Evolutionary conservation across 2,329 filamentous ascomycete species (phyloP).

Genomic region (Bipolaris zeicola): DNA sequence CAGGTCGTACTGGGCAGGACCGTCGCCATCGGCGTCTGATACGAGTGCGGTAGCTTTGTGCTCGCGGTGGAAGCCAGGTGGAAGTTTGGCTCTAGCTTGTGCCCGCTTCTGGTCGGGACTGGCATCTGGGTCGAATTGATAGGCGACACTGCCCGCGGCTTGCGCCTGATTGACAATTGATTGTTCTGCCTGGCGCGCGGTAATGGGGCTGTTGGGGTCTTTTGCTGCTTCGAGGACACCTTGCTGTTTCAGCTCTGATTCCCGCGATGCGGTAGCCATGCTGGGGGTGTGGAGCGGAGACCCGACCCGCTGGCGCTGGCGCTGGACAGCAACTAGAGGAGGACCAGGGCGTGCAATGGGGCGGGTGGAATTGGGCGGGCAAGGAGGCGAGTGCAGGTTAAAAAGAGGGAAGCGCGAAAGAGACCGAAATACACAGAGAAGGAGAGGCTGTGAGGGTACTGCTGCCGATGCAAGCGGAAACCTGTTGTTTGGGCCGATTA

Average conservation of each 20-base stretch:
- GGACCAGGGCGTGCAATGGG: constrained; percentile 16
- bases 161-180: constrained; percentile 77
- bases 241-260: constrained; percentile 77
- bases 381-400: not conserved
- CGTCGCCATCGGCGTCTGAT: constrained; percentile 67
- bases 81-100: constrained; percentile 70
- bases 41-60: constrained; percentile 71
- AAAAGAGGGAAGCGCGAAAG: not conserved
- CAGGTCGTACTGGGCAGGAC: constrained; percentile 71
- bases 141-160: constrained; percentile 78
- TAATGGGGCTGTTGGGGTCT: constrained; percentile 70
- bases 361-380: not conserved
- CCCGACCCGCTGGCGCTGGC: constrained; percentile 8
- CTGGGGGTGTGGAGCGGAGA: constrained; percentile 19
- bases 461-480: constrained; percentile 8
- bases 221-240: constrained; percentile 77
- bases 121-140: constrained; percentile 86
- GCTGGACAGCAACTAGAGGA: constrained; percentile 5
- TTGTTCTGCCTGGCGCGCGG: constrained; percentile 72
- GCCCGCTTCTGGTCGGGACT: constrained; percentile 81
- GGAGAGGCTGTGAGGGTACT: constrained; percentile 5
- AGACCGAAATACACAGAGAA: not conserved
- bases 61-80: constrained; percentile 67
- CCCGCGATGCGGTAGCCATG: constrained; percentile 42
- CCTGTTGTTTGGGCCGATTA: constrained; percentile 14